These are phyloP conservation scores for Melampsora americana DNA, from an alignment of 1,284 basidiomycete genomes.

Conservation along the genomic window DNA sequence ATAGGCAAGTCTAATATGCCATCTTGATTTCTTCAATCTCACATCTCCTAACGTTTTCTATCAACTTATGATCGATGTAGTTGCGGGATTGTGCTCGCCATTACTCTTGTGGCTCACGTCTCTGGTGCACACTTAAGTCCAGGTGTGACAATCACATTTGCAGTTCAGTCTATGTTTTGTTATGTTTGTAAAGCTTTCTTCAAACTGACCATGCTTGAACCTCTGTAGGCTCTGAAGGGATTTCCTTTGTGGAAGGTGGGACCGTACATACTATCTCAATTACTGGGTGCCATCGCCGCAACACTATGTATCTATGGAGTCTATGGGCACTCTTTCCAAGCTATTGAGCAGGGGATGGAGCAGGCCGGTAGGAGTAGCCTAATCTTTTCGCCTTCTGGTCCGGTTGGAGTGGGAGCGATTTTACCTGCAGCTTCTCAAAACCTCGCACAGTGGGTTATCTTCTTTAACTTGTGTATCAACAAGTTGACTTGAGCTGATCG, in stretches of 20 bases:
- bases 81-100: neutral
- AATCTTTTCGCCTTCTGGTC: neutral
- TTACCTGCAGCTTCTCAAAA: neutral
- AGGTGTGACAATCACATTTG: neutral
- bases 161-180: neutral
- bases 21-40: no score
- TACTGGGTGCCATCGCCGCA: neutral
- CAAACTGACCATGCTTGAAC: no score
- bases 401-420: neutral
- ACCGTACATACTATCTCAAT: neutral
- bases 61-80: no score
- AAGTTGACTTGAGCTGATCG: neutral
- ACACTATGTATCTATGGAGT: constrained; percentile 3
- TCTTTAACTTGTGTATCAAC: no score
- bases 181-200: no score
- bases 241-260: neutral
- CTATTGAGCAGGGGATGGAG: neutral
- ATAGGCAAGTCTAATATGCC: neutral
- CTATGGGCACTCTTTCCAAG: neutral
- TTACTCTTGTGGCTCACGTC: neutral
- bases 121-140: neutral
- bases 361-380: neutral
- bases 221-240: neutral
- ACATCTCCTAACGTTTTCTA: no score
- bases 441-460: neutral